Conservation (phyloP, 2,329 filamentous ascomycete species). For the Tolypocladium capitatum region DNA sequence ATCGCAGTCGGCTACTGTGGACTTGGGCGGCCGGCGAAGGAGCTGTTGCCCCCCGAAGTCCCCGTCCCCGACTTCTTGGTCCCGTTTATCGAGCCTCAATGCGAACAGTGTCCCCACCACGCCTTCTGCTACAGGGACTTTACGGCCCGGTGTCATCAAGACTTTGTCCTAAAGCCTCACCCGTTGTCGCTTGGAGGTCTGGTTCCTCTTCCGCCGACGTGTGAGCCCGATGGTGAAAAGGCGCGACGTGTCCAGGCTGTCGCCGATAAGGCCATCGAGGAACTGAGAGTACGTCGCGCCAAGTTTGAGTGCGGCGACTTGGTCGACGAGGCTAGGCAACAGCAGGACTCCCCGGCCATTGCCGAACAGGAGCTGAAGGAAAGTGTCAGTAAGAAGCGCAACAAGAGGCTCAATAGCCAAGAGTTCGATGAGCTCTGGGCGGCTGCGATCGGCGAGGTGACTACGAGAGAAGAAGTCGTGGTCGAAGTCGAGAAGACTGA, state of each 20-base stretch:
- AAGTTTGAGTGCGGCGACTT: slow-evolving; percentile 81
- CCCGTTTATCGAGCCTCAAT: slow-evolving; percentile 60
- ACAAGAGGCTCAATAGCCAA: slow-evolving; percentile 68
- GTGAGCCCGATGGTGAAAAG: slow-evolving; percentile 90
- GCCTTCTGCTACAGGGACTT: slow-evolving; percentile 77
- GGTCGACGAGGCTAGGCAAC: slow-evolving; percentile 45
- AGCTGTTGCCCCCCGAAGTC: slow-evolving; percentile 34
- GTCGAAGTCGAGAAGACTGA: slow-evolving; percentile 24
- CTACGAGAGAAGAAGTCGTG: slow-evolving; percentile 46
- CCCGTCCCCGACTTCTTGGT: slow-evolving; percentile 59
- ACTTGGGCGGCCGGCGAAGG: slow-evolving; percentile 50
- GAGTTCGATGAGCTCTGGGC: slow-evolving; percentile 88
- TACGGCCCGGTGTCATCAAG: slow-evolving; percentile 66
- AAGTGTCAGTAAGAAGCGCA: slow-evolving; percentile 60
- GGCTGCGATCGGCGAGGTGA: slow-evolving; percentile 60
- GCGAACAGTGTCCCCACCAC: slow-evolving; percentile 81
- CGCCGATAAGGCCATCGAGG: slow-evolving; percentile 75
- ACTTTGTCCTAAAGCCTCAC: slow-evolving; percentile 76
- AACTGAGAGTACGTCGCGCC: slow-evolving; percentile 71
- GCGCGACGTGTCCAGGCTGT: slow-evolving; percentile 75
- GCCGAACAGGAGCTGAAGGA: slow-evolving; percentile 65
- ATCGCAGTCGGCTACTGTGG: slow-evolving; percentile 93
- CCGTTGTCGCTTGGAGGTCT: slow-evolving; percentile 71
- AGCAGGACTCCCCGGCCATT: slow-evolving; percentile 42
- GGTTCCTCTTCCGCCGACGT: slow-evolving; percentile 76